phyloP scores from a whole-genome alignment of 192 early-diverging fungal species.

The Podila minutissima region DNA sequence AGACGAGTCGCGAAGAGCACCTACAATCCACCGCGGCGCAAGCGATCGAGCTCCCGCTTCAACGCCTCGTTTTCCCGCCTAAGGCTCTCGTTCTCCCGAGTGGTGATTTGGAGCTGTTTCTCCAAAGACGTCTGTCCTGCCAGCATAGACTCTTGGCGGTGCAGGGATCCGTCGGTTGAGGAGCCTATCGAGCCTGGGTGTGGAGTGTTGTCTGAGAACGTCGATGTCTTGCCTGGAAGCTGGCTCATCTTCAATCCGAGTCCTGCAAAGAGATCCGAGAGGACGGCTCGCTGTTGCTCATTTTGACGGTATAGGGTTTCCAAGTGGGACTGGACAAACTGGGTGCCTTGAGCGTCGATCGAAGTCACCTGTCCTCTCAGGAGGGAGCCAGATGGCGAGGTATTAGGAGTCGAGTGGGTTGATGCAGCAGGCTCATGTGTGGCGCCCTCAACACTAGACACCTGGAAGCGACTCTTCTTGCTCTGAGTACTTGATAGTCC shows the following conservation, averaged over 20 bases:
- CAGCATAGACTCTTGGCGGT: conserved; percentile 7
- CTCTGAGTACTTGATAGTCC: conserved; percentile 19
- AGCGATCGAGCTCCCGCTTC: conserved; percentile 31
- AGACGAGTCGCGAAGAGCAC: not conserved
- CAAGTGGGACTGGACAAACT: conserved; percentile 39
- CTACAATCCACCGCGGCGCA: conserved; percentile 29
- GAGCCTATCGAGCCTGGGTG: not conserved
- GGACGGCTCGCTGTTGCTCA: conserved; percentile 51
- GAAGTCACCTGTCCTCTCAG: conserved; percentile 41
- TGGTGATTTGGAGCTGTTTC: conserved; percentile 20
- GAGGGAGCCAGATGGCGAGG: conserved; percentile 51
- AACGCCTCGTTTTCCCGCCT: conserved; percentile 26
- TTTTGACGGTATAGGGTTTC: conserved; percentile 59
- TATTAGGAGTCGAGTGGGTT: conserved; percentile 43
- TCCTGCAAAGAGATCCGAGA: conserved; percentile 46
- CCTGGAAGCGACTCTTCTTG: conserved; percentile 45
- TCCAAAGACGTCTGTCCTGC: conserved; percentile 21
- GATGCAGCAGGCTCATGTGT: conserved; percentile 31
- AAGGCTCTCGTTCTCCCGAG: conserved; percentile 34
- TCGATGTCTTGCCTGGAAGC: not conserved
- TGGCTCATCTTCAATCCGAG: conserved; percentile 21
- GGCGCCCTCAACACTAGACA: conserved; percentile 32
- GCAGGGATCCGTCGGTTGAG: conserved; percentile 10
- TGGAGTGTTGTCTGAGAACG: not conserved
- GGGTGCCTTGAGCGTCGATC: conserved; percentile 16